Evolutionary conservation across 768 basidiomycete genomes (phyloP).

Genomic region (Hericium rajendrae): DNA sequence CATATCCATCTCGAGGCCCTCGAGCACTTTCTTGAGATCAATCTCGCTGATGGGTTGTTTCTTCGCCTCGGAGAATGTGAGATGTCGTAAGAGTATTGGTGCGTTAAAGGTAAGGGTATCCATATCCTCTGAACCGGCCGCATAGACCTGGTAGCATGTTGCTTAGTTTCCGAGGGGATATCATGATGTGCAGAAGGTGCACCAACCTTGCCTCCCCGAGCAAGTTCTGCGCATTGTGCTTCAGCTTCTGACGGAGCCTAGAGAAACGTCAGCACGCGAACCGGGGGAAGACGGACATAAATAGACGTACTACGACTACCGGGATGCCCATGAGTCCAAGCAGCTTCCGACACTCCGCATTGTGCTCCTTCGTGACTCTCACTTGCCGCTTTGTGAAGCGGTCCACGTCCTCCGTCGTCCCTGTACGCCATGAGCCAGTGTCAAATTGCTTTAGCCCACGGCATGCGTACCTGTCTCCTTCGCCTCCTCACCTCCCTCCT

Average conservation of each 20-base stretch:
- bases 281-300: not conserved
- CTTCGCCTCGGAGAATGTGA: slow-evolving; percentile 97
- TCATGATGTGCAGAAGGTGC: not conserved
- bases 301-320: slow-evolving; percentile 65
- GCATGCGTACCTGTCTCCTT: slow-evolving; percentile 66
- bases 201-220: slow-evolving; percentile 82
- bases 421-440: slow-evolving; percentile 19
- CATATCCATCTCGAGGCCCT: slow-evolving; percentile 91
- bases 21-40: slow-evolving; percentile 67
- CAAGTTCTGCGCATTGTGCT: slow-evolving; percentile 96
- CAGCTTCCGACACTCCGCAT: slow-evolving; percentile 85
- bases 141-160: slow-evolving; percentile 59
- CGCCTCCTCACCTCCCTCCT: slow-evolving; percentile 91
- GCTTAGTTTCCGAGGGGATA: not conserved
- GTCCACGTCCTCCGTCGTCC: slow-evolving; percentile 89
- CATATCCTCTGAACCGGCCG: slow-evolving; percentile 99
- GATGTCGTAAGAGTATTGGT: slow-evolving; percentile 86
- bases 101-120: slow-evolving; percentile 94
- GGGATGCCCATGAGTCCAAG: slow-evolving; percentile 96
- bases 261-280: not conserved
- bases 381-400: slow-evolving; percentile 84
- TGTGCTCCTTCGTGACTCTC: slow-evolving; percentile 91
- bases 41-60: slow-evolving; percentile 96
- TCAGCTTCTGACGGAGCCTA: slow-evolving; percentile 98
- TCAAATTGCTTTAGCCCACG: not conserved